phyloP scores from a whole-genome alignment of 305 asterid genomes.

The Rubia balearica region DNA sequence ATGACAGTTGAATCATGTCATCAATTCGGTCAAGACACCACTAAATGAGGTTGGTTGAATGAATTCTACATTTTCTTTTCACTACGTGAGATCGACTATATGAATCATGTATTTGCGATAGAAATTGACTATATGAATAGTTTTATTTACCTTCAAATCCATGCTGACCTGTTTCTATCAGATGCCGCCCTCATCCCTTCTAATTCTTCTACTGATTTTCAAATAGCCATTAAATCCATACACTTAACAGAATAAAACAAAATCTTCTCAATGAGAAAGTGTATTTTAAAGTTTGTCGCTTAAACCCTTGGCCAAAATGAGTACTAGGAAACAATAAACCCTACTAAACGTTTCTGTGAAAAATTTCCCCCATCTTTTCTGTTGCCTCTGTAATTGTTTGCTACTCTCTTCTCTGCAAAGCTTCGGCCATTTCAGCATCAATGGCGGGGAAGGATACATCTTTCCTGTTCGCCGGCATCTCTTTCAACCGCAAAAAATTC shows the following conservation, averaged over 20 bases:
- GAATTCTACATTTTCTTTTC: too few relatives aligned
- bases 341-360: background rate
- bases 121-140: too few relatives aligned
- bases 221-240: background rate
- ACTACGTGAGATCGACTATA: too few relatives aligned
- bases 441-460: slow-evolving; percentile 53
- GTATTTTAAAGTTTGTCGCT: background rate
- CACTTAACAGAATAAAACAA: background rate
- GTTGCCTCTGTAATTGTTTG: background rate
- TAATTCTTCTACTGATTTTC: background rate
- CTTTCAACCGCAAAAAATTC: slow-evolving; percentile 65
- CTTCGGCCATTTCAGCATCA: background rate
- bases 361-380: background rate
- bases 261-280: background rate
- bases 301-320: background rate
- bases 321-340: background rate
- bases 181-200: too few relatives aligned
- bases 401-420: background rate
- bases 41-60: background rate
- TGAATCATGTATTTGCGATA: too few relatives aligned
- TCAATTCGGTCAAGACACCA: too few relatives aligned
- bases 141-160: too few relatives aligned
- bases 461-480: slow-evolving; percentile 62
- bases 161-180: too few relatives aligned
- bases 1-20: too few relatives aligned